These are phyloP conservation scores for Xenosphaeropsis pyriputrescens DNA, from an alignment of 2,329 filamentous ascomycete species.

Conservation along the genomic window DNA sequence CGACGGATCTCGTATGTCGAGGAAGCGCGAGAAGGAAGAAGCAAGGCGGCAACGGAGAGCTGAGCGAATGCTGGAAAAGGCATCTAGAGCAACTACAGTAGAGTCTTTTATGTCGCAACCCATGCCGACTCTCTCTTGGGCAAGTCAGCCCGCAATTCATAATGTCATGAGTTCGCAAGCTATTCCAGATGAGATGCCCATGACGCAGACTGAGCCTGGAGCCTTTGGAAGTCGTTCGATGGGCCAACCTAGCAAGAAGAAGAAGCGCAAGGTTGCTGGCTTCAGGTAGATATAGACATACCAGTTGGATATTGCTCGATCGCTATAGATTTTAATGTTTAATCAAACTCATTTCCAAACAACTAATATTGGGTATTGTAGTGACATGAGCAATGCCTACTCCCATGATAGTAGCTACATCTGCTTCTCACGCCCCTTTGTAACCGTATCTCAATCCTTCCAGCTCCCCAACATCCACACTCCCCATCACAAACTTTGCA, in stretches of 20 bases:
- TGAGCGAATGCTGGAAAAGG: conserved; percentile 1
- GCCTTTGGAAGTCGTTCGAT: conserved; percentile 26
- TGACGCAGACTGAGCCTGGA: conserved; percentile 33
- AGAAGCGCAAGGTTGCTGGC: conserved; percentile 19
- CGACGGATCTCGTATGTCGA: too few species aligned
- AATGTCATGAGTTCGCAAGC: conserved; percentile 14
- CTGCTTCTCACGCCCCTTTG: conserved; percentile 41
- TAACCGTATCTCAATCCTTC: conserved; percentile 46
- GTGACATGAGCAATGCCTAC: too few species aligned
- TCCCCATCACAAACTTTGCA: conserved; percentile 50
- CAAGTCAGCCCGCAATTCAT: conserved; percentile 12
- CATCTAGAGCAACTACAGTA: conserved; percentile 8
- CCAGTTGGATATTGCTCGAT: too few species aligned
- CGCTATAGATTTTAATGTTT: too few species aligned
- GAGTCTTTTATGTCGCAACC: conserved; percentile 28
- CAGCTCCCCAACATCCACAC: conserved; percentile 55
- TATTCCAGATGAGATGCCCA: conserved; percentile 13
- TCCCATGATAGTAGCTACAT: too few species aligned
- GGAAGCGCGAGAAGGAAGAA: conserved; percentile 1
- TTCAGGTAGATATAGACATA: too few species aligned
- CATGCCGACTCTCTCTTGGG: conserved; percentile 12
- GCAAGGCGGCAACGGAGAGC: conserved; percentile 4
- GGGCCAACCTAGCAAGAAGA: conserved; percentile 25
- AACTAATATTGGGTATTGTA: too few species aligned
- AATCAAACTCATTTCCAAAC: too few species aligned